phyloP scores from a whole-genome alignment of 352 stramenopile species.

The Phytopythium aichiense region DNA sequence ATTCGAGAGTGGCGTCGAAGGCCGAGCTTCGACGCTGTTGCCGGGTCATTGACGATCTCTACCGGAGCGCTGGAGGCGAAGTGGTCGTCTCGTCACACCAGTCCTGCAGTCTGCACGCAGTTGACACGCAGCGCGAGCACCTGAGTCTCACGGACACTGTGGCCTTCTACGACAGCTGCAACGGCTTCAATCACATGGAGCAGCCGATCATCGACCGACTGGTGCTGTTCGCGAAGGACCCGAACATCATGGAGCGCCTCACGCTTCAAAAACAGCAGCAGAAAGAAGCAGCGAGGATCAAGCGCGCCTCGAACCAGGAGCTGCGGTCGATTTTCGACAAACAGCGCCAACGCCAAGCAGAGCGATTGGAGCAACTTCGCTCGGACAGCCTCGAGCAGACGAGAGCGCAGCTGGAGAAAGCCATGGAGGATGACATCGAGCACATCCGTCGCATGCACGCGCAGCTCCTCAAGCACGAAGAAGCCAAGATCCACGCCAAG shows the following conservation, averaged over 20 bases:
- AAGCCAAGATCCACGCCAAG: constrained; percentile 56
- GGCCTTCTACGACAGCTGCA: constrained; percentile 46
- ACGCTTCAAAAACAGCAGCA: constrained; percentile 48
- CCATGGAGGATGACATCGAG: constrained; percentile 54
- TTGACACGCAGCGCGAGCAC: constrained; percentile 35
- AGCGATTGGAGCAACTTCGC: constrained; percentile 37
- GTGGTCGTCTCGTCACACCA: constrained; percentile 31
- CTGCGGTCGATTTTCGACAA: constrained; percentile 45
- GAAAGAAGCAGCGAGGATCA: constrained; percentile 41
- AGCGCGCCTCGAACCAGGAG: constrained; percentile 37
- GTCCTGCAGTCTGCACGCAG: constrained; percentile 44
- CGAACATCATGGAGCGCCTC: constrained; percentile 50
- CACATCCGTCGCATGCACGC: constrained; percentile 65
- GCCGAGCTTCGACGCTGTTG: constrained; percentile 44
- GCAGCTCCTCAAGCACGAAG: constrained; percentile 45
- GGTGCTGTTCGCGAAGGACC: constrained; percentile 61
- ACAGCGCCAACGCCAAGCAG: constrained; percentile 29
- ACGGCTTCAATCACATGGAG: constrained; percentile 70
- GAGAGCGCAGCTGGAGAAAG: constrained; percentile 39
- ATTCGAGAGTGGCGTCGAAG: constrained; percentile 46
- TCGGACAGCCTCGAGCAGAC: constrained; percentile 34
- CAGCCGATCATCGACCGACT: constrained; percentile 65
- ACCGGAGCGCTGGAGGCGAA: constrained; percentile 19
- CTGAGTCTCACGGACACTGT: constrained; percentile 58
- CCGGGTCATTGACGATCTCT: constrained; percentile 50